Base-by-base conservation (phyloP, 805 yeast genomes). In the Kockiozyma suomiensis region DNA sequence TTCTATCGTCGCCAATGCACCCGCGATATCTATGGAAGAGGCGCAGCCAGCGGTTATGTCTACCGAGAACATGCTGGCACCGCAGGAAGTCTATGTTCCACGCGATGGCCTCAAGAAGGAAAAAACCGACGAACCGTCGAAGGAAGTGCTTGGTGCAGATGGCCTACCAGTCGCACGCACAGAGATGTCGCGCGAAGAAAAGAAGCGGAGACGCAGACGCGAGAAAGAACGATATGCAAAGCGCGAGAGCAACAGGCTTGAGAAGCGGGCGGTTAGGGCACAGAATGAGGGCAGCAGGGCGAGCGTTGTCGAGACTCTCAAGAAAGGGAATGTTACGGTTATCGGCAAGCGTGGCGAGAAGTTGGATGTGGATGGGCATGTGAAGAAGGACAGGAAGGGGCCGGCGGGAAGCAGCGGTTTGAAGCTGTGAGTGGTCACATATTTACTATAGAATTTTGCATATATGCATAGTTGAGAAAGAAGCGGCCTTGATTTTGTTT, bases 1-100 rank as follows among this genome's bases (percentile, higher is more conserved):
- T 63, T 91, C 88, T 59, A 85, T 94, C 70, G 90, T 87, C 72
- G 90, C 91, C 40, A 87, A 92, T 58, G 80, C 88, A 0, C 86
- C 96, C 4, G 82, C 96, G 1, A 86, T 94, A 51, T 71, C 86
- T 1, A 89, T 93, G 96, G 99, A 93, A 75, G 98, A 94, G 70
- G 94, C 97, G 1, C 97, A 91, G 76, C 99, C 99, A 51, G 79
- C 90, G 59, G 85, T 91, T 38, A 79, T 88, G 76, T 83, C 94
- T 1, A 77, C 82, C 35, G 89, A 86, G 23, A 78, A 86, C 13
- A 82, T 88, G 50, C 79, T 94, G 69, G 99, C 99, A 1, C 99
- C 99, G 41, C 99, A 93, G 76, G 99, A 93, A 75, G 80, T 94
- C 7, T 94, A 86, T 75, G 83, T 79, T 71, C 70, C 77, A 8